Percentiles rank a stretch among this genome's conserved stretches.
phyloP scores from a whole-genome alignment of 2,329 filamentous ascomycete genomes.

The Tolypocladium ophioglossoides region DNA sequence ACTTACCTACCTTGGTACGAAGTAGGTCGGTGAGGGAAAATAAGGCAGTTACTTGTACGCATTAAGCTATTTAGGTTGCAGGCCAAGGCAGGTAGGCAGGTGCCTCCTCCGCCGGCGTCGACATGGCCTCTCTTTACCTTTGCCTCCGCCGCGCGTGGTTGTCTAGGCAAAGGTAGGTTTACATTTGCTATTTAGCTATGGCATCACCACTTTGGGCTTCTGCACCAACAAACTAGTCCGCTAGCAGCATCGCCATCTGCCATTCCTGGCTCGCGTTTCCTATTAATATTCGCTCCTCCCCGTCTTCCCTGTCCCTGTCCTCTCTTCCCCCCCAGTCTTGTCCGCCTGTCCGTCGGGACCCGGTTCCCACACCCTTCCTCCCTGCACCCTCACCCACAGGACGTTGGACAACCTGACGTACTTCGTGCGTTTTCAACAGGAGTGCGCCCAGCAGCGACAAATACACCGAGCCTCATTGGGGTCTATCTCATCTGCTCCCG shows the following conservation, averaged over 20 bases:
- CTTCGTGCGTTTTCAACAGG: not conserved
- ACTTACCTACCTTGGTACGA: not conserved
- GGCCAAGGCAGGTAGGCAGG: not conserved
- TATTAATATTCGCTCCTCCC: not conserved
- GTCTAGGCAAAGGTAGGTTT: not conserved
- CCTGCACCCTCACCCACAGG: not conserved
- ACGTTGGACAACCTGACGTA: too few species aligned
- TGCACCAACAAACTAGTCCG: not conserved
- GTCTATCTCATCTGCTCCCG: not conserved
- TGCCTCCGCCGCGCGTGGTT: not conserved
- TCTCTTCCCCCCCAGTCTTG: not conserved
- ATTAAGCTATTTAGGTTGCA: not conserved
- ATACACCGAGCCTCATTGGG: not conserved
- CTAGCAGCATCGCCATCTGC: not conserved
- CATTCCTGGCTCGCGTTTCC: not conserved
- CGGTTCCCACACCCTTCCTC: not conserved
- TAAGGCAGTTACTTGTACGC: too few species aligned
- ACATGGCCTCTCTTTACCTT: not conserved
- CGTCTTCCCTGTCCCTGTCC: not conserved
- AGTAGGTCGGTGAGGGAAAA: too few species aligned
- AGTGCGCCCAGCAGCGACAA: too few species aligned
- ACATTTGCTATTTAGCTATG: not conserved
- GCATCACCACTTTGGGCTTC: not conserved
- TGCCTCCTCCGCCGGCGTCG: not conserved
- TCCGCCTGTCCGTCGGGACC: not conserved